Percentiles rank a stretch among this genome's conserved stretches.
These are phyloP conservation scores for Agastache rugosa DNA, from an alignment of 257 asterid species.

Conservation along the genomic window DNA sequence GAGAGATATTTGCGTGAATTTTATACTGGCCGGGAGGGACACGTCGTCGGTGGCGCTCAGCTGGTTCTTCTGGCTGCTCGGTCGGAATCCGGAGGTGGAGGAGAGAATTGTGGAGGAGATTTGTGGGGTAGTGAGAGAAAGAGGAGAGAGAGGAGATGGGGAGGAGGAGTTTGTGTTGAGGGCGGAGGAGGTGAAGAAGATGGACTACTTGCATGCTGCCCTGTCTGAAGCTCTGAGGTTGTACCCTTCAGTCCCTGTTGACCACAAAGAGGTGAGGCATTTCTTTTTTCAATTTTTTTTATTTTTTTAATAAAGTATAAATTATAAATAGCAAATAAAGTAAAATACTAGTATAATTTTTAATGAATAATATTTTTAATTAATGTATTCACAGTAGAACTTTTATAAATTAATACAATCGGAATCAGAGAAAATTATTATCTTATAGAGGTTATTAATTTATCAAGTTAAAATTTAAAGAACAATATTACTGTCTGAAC, in stretches of 20 bases:
- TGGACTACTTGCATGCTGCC: conserved; percentile 97
- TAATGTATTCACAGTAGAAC: no score
- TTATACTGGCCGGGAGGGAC: conserved; percentile 93
- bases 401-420: no score
- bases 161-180: conserved; percentile 48
- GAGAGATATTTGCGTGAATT: conserved; percentile 89
- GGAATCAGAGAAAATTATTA: no score
- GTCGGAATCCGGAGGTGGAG: conserved; percentile 66
- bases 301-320: not conserved
- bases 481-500: no score
- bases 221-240: conserved; percentile 86
- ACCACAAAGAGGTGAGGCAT: conserved; percentile 93
- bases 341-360: no score
- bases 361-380: no score
- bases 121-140: conserved; percentile 55
- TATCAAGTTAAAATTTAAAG: no score
- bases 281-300: no score
- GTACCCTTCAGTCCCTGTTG: conserved; percentile 97
- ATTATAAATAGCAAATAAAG: no score
- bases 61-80: conserved; percentile 94
- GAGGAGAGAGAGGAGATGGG: conserved; percentile 38
- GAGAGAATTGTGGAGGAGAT: conserved; percentile 72
- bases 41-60: conserved; percentile 94
- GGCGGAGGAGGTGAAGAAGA: conserved; percentile 90
- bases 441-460: no score